Conservation (phyloP, 2,329 filamentous ascomycete species). For the Sporothrix luriei region DNA sequence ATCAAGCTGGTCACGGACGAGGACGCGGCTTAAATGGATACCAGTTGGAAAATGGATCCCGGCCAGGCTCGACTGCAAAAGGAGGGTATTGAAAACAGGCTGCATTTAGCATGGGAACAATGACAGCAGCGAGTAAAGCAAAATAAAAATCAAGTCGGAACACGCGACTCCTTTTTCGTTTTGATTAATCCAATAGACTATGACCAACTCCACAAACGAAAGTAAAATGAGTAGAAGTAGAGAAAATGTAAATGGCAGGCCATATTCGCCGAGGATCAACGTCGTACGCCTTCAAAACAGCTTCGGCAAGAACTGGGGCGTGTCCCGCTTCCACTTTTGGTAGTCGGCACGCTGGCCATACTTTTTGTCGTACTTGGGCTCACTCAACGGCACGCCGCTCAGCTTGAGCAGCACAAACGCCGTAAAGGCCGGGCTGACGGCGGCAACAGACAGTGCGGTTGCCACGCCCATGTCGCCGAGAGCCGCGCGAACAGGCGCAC, state of each 20-base stretch:
- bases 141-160: background rate
- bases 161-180: background rate
- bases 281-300: slow-evolving; percentile 46
- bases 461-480: slow-evolving; percentile 47
- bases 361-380: slow-evolving; percentile 67
- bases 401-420: slow-evolving; percentile 65
- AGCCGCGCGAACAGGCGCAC: slow-evolving; percentile 57
- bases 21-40: slow-evolving; percentile 35
- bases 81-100: slow-evolving; percentile 1
- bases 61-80: background rate
- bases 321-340: slow-evolving; percentile 67
- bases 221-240: background rate
- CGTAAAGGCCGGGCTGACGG: slow-evolving; percentile 65
- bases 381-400: slow-evolving; percentile 65
- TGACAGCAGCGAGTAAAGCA: background rate
- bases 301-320: slow-evolving; percentile 66
- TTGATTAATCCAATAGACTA: slow-evolving; percentile 9
- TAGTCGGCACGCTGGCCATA: slow-evolving; percentile 68
- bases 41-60: too few relatives aligned
- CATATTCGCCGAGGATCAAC: background rate
- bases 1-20: slow-evolving; percentile 70
- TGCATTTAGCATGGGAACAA: background rate
- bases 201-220: background rate
- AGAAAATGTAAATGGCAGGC: background rate
- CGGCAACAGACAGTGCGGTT: slow-evolving; percentile 50